phyloP scores from a whole-genome alignment of 257 asterid species.

The Euphrasia confusa region DNA sequence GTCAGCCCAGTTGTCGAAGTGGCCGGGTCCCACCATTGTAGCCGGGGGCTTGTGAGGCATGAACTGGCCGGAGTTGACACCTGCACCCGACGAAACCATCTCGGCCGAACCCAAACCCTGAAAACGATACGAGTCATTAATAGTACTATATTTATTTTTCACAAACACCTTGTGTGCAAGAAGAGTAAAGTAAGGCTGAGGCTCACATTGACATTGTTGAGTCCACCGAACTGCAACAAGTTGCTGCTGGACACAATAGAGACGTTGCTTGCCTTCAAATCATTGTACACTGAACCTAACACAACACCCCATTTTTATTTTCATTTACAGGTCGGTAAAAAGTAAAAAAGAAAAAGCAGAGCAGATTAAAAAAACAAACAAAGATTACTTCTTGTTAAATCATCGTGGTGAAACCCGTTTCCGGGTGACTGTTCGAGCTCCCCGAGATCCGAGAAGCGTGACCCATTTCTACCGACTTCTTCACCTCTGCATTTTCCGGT shows the following conservation, averaged over 20 bases:
- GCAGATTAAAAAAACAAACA: neutral
- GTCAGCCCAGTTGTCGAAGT: constrained; percentile 43
- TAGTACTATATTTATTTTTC: neutral
- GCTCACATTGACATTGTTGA: constrained; percentile 40
- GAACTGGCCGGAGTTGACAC: constrained; percentile 46
- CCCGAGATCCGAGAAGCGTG: constrained; percentile 62
- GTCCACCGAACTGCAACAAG: constrained; percentile 58
- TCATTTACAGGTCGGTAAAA: constrained; percentile 5
- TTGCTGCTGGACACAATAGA: constrained; percentile 42
- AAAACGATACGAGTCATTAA: constrained; percentile 1
- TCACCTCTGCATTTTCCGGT: constrained; percentile 35
- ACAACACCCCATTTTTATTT: neutral
- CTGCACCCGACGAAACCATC: constrained; percentile 52
- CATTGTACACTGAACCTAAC: constrained; percentile 55
- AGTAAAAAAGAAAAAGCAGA: neutral
- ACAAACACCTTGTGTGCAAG: neutral
- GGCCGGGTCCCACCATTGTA: constrained; percentile 48
- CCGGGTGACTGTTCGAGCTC: constrained; percentile 71
- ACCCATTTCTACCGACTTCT: constrained; percentile 50
- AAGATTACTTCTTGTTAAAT: constrained; percentile 62
- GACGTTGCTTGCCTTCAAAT: constrained; percentile 63
- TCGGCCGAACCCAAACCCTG: constrained; percentile 67
- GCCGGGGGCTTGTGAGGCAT: constrained; percentile 32
- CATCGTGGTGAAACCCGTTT: constrained; percentile 51
- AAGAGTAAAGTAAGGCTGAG: neutral